These are phyloP conservation scores for Lophiotrema nucula DNA, from an alignment of 495 filamentous ascomycete species.

Conservation along the genomic window DNA sequence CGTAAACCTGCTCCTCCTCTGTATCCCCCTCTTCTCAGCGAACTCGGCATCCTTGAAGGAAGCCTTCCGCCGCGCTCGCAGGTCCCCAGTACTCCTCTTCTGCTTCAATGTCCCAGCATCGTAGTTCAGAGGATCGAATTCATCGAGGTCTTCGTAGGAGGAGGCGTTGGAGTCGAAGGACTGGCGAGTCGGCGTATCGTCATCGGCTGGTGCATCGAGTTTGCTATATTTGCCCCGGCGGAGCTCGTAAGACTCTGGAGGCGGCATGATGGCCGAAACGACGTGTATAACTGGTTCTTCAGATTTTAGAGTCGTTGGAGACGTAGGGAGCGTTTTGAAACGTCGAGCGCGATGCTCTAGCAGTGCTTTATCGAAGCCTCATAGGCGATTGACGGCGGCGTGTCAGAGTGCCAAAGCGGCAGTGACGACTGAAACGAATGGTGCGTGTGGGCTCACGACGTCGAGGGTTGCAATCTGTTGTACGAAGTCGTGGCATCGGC, in stretches of 20 bases:
- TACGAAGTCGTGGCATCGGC: too few relatives aligned
- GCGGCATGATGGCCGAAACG: slow-evolving; percentile 12
- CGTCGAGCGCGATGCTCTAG: slow-evolving; percentile 7
- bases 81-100: slow-evolving; percentile 25
- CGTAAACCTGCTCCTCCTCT: slow-evolving; percentile 25
- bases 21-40: slow-evolving; percentile 1
- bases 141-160: slow-evolving; percentile 39
- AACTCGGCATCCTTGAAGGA: slow-evolving; percentile 22
- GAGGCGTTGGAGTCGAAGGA: slow-evolving; percentile 35
- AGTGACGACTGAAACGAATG: too few relatives aligned
- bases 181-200: slow-evolving; percentile 20
- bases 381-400: too few relatives aligned
- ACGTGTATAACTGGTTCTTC: too few relatives aligned
- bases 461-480: too few relatives aligned
- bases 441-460: too few relatives aligned
- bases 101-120: slow-evolving; percentile 35
- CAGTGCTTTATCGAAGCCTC: not conserved
- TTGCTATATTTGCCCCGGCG: slow-evolving; percentile 34
- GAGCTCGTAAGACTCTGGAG: slow-evolving; percentile 28
- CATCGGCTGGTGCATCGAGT: slow-evolving; percentile 26
- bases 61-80: slow-evolving; percentile 17
- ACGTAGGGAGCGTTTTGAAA: slow-evolving; percentile 17
- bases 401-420: too few relatives aligned
- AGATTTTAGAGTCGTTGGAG: too few relatives aligned
- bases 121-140: slow-evolving; percentile 43